These are phyloP conservation scores for Asterochloris erici DNA, from an alignment of 139 green algal genomes.

Conservation along the genomic window DNA sequence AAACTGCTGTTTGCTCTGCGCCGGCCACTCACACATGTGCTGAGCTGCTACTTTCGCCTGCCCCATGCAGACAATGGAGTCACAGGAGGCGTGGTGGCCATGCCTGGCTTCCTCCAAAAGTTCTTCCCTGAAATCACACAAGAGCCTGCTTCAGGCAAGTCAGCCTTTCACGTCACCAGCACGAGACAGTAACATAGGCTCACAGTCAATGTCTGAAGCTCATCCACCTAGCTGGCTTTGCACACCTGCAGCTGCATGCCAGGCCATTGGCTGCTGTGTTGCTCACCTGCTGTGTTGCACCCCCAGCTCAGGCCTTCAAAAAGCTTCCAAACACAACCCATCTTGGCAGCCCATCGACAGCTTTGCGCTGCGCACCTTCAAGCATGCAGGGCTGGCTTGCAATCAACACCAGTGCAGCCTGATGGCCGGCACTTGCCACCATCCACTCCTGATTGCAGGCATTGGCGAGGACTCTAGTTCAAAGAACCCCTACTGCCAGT, in stretches of 20 bases:
- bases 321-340: not conserved
- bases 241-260: not conserved
- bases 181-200: not conserved
- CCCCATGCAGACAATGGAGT: constrained; percentile 13
- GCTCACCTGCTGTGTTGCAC: not conserved
- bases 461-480: not conserved
- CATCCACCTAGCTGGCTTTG: not conserved
- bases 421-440: not conserved
- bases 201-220: not conserved
- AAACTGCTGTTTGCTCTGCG: not conserved
- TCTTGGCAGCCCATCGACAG: not conserved
- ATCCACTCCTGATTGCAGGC: not conserved
- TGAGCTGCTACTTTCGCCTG: not conserved
- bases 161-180: not conserved
- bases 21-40: not conserved
- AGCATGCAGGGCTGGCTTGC: not conserved
- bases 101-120: constrained; percentile 42
- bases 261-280: too few relatives aligned
- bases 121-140: constrained; percentile 49
- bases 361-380: not conserved
- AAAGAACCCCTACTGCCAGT: constrained; percentile 40
- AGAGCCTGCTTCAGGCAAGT: not conserved
- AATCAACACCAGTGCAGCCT: not conserved
- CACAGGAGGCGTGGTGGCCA: constrained; percentile 41
- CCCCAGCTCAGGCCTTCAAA: not conserved